Percentiles rank a stretch among this genome's conserved stretches.
Conservation (phyloP, 2,329 filamentous ascomycete species). For the Xylaria sp. region DNA sequence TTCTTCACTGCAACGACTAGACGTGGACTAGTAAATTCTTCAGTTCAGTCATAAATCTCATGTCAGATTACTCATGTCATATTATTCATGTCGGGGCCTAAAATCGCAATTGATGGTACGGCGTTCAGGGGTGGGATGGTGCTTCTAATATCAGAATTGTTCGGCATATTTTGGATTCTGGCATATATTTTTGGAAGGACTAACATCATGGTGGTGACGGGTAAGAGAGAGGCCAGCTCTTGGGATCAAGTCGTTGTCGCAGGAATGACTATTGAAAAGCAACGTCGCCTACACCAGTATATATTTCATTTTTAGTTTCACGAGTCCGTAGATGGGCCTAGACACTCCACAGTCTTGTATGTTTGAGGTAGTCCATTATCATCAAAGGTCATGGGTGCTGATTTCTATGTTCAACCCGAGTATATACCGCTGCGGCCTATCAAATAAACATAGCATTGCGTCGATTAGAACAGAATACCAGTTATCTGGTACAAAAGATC, state of each 20-base stretch:
- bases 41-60: not conserved
- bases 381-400: too few species aligned
- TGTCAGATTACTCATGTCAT: slow-evolving; percentile 14
- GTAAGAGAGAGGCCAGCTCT: not conserved
- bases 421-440: too few species aligned
- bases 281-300: not conserved
- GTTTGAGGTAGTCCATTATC: too few species aligned
- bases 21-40: slow-evolving; percentile 46
- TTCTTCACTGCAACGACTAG: slow-evolving; percentile 54
- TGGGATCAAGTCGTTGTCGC: not conserved
- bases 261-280: slow-evolving; percentile 1
- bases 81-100: slow-evolving; percentile 3
- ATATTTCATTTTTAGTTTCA: not conserved
- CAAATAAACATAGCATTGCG: too few species aligned
- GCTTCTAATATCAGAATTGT: not conserved
- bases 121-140: slow-evolving; percentile 22
- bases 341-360: too few species aligned
- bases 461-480: not conserved
- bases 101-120: slow-evolving; percentile 13
- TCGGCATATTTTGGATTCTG: not conserved
- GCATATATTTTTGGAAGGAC: slow-evolving; percentile 6
- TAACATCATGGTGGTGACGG: not conserved
- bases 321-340: not conserved
- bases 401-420: too few species aligned
- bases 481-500: not conserved